Conservation (phyloP, 352 stramenopile genomes). For the Globisporangium nodosum region DNA sequence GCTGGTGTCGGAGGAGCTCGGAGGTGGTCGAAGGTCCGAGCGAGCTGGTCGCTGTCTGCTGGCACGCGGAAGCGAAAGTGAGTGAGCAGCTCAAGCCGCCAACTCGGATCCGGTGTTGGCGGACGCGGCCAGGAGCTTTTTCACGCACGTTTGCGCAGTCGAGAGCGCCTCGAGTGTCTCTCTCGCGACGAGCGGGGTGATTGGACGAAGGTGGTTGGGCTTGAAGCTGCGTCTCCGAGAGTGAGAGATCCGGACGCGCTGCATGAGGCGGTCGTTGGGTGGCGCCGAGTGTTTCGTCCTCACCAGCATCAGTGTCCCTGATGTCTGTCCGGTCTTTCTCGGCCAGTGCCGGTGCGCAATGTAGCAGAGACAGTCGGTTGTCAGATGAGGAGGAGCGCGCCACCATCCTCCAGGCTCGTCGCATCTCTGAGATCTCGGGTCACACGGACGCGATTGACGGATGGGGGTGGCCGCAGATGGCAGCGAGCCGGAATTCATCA, state of each 20-base stretch:
- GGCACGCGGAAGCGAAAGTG: background rate
- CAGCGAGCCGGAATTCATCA: too few relatives aligned
- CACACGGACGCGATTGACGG: too few relatives aligned
- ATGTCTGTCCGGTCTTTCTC: too few relatives aligned
- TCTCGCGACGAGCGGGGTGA: background rate
- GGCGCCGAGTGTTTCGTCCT: background rate
- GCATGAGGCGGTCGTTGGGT: background rate
- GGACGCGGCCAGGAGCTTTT: slow-evolving; percentile 7
- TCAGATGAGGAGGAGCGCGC: too few relatives aligned
- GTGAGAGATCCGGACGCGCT: background rate
- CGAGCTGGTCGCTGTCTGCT: background rate
- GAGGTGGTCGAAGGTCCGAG: too few relatives aligned
- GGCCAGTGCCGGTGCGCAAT: too few relatives aligned
- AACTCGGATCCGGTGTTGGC: background rate
- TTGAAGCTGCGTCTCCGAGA: background rate
- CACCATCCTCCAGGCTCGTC: too few relatives aligned
- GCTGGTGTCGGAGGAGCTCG: too few relatives aligned
- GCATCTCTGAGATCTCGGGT: too few relatives aligned
- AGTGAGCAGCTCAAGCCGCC: background rate
- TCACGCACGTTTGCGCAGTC: slow-evolving; percentile 10
- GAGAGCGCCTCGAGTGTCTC: background rate
- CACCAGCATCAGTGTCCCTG: background rate
- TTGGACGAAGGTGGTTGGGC: slow-evolving; percentile 4
- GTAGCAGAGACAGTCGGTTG: too few relatives aligned
- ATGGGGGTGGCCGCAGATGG: too few relatives aligned